Conservation (phyloP, 768 basidiomycete species). For the Sarcomyxa edulis region DNA sequence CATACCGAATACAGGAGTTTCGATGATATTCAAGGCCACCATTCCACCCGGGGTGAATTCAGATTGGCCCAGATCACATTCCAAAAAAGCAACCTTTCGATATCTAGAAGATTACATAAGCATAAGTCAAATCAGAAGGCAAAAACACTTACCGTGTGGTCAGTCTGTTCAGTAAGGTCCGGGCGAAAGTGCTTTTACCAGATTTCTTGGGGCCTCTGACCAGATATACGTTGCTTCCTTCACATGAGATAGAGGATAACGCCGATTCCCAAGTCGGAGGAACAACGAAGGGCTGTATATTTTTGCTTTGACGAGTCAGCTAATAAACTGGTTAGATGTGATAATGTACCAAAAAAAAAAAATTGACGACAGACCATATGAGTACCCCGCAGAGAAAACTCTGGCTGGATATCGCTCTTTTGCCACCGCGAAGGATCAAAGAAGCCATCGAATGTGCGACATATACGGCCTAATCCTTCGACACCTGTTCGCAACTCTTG, state of each 20-base stretch:
- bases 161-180: constrained; percentile 67
- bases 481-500: constrained; percentile 56
- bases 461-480: constrained; percentile 60
- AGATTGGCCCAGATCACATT: constrained; percentile 91
- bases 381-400: constrained; percentile 43
- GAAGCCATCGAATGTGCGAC: constrained; percentile 54
- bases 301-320: constrained; percentile 31
- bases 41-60: constrained; percentile 88
- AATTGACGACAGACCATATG: constrained; percentile 33
- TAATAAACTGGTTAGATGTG: constrained; percentile 12
- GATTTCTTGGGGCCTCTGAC: constrained; percentile 83
- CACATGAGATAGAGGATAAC: constrained; percentile 16
- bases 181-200: constrained; percentile 88
- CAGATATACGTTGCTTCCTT: constrained; percentile 37
- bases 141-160: constrained; percentile 41
- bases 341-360: constrained; percentile 1
- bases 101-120: constrained; percentile 42
- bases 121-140: constrained; percentile 1
- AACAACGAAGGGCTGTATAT: constrained; percentile 30
- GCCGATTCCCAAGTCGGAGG: constrained; percentile 33
- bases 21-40: constrained; percentile 73
- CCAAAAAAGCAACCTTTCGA: constrained; percentile 81
- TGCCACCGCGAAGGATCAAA: constrained; percentile 51
- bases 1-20: constrained; percentile 65
- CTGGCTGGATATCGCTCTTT: constrained; percentile 23